A percentile compares a stretch with the other conserved stretches of the same genome.
Evolutionary conservation across 495 filamentous ascomycete genomes (phyloP).

Genomic region (Penicillium dipodomyicola): DNA sequence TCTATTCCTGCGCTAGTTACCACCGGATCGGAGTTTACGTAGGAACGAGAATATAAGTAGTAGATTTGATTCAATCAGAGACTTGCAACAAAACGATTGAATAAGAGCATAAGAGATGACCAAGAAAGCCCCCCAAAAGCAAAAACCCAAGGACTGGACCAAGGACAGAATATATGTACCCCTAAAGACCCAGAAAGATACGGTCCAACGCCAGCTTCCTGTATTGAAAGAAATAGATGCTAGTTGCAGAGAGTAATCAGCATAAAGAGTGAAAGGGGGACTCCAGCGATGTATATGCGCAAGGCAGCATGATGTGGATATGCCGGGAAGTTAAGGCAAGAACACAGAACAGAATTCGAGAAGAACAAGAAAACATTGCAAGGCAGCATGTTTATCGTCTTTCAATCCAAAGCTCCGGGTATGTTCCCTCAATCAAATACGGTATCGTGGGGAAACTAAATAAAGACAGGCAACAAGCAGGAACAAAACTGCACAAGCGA

Average conservation of each 20-base stretch:
- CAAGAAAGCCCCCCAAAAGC: background rate
- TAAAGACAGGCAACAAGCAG: conserved; percentile 5
- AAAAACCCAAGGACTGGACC: background rate
- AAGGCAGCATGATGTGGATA: background rate
- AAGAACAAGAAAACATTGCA: conserved; percentile 7
- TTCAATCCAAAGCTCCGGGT: conserved; percentile 23
- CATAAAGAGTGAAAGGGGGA: background rate
- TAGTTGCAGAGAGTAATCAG: conserved; percentile 7
- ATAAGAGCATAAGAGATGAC: background rate
- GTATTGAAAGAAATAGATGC: conserved; percentile 24
- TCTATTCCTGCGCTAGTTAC: background rate
- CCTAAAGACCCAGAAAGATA: conserved; percentile 3
- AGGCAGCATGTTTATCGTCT: conserved; percentile 20
- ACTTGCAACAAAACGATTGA: background rate
- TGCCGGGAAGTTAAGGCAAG: background rate
- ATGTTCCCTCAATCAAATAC: conserved; percentile 15
- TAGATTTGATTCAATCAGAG: background rate
- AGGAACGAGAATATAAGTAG: background rate
- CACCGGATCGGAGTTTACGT: background rate
- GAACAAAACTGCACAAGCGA: background rate
- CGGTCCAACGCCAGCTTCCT: conserved; percentile 30
- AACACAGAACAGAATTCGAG: background rate
- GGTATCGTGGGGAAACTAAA: conserved; percentile 8
- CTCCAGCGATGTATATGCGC: conserved; percentile 19
- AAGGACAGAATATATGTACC: background rate